Conservation (phyloP, 148 eudicot genomes). For the Hydrangea macrophylla region DNA sequence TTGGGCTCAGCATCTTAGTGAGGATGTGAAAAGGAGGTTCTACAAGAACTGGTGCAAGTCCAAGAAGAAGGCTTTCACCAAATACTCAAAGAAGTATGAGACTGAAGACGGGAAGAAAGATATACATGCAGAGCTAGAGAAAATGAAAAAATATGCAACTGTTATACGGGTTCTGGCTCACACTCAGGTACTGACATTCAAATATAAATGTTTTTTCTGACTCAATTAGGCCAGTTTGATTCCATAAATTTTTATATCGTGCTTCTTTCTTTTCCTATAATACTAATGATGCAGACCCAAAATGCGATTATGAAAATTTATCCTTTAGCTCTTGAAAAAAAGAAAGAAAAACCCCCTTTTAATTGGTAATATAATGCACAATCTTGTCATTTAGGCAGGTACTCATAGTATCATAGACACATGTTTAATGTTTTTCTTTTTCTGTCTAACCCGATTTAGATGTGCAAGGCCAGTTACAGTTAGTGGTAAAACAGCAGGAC, state of each 20-base stretch:
- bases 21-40: constrained; percentile 70
- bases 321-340: too few species aligned
- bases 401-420: too few species aligned
- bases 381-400: too few species aligned
- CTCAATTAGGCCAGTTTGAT: neutral
- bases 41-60: constrained; percentile 88
- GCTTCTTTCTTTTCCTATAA: neutral
- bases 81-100: constrained; percentile 59
- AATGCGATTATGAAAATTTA: too few species aligned
- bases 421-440: too few species aligned
- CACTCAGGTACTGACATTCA: constrained; percentile 51
- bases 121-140: constrained; percentile 66
- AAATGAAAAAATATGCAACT: constrained; percentile 63
- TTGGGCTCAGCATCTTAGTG: constrained; percentile 77
- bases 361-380: too few species aligned
- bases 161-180: constrained; percentile 79
- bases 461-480: too few species aligned
- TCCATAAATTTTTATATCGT: neutral
- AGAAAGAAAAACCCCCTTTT: too few species aligned
- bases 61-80: constrained; percentile 83
- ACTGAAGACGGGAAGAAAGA: constrained; percentile 75
- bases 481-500: too few species aligned
- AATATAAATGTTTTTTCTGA: neutral
- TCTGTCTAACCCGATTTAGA: too few species aligned
- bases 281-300: too few species aligned